Evolutionary conservation across 495 filamentous ascomycete genomes (phyloP).

Genomic region (Annulohypoxylon maeteangense): DNA sequence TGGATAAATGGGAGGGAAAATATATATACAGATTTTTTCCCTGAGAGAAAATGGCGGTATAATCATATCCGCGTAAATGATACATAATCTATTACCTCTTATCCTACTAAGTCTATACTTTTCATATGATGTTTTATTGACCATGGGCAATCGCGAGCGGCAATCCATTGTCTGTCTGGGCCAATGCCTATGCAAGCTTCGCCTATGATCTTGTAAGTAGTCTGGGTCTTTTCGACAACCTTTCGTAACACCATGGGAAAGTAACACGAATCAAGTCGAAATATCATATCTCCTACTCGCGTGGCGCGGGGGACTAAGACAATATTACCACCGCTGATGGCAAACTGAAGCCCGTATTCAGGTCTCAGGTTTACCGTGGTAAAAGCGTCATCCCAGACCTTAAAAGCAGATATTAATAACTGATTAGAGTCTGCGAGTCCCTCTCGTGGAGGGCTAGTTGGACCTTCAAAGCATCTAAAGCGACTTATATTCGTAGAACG

Average conservation of each 20-base stretch:
- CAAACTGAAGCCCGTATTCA: slow-evolving; percentile 9
- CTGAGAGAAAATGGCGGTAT: background rate
- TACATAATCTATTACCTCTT: background rate
- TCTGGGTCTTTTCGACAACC: background rate
- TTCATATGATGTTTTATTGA: background rate
- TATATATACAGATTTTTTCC: background rate
- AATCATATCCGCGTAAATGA: background rate
- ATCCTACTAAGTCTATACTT: background rate
- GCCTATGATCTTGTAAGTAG: background rate
- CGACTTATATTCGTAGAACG: background rate
- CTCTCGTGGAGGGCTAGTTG: background rate
- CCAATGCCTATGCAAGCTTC: slow-evolving; percentile 20
- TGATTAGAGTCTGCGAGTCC: background rate
- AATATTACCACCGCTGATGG: background rate
- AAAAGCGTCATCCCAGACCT: slow-evolving; percentile 12
- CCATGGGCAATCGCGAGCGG: slow-evolving; percentile 11
- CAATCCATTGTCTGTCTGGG: slow-evolving; percentile 5
- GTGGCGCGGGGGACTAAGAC: background rate
- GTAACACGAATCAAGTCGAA: slow-evolving; percentile 11
- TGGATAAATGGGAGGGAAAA: background rate
- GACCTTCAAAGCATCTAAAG: background rate
- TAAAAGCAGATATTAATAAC: background rate
- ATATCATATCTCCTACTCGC: slow-evolving; percentile 4
- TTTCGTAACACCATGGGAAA: slow-evolving; percentile 10
- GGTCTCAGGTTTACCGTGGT: background rate